Evolutionary conservation across 1,284 basidiomycete genomes (phyloP), one percentile per base, ranked within the genome.

Genomic region (Vanrija humicola): DNA sequence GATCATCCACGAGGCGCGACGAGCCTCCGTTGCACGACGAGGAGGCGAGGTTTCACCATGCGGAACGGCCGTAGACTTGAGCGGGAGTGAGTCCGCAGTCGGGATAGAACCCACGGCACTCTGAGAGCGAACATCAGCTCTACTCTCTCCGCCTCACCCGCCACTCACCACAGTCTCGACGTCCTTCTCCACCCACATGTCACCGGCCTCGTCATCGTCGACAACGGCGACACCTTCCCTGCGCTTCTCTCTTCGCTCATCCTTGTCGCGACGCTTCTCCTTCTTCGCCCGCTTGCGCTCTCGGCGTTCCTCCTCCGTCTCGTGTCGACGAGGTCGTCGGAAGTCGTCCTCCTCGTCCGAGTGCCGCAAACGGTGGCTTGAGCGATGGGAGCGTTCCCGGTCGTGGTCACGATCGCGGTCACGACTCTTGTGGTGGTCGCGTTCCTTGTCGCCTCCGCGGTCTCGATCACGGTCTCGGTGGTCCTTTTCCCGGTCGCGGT

Each of bases 1-100:
- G n/a, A 90, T 77, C 93, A 96, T 95, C 93, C 92, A 95, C 38
- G 90, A 86, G 63, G 93, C 90, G 18, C 91, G 82, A 65, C 85
- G 81, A 21, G 54, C 48, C 39, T 59, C 46, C 8, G 53, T 55
- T 26, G 57, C 53, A 23, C 38, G 43, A 4, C 52, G 34, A 5
- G 57, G 57, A 16, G 57, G 57, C n/a, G 34, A 29, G 9, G 8
- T 21, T 39, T 49, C 46, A 28, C 49, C 50, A 29, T 39, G n/a
- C 16, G 50, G 10, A 14, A 46, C 47, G 5, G 50, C 53, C 5
- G 50, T 79, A 0, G 87, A 87, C 9, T 78, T 86, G 40, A 91
- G 67, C 47, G 83, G 81, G 56, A 93, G 80, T 59, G 85, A 86
- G 62, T 86, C 84, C 3, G 84, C 81, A 0, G 87, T 88, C n/a